Evolutionary conservation across 345 rosid species (phyloP), one percentile per base, ranked within the genome.

Genomic region (Camelina hispida): DNA sequence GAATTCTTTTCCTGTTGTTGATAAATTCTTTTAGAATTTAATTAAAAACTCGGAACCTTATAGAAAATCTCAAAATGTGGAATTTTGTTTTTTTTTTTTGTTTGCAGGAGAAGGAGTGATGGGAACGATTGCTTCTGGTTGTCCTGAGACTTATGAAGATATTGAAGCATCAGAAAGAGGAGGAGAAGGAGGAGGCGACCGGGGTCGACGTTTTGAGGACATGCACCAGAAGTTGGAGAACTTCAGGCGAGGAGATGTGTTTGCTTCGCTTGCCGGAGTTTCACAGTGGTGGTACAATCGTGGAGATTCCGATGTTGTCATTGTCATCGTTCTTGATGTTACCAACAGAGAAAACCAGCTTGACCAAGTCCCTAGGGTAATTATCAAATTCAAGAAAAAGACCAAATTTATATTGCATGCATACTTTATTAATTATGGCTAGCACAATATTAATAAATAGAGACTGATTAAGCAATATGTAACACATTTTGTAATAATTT

Each of bases 231-330:
- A 78, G 79, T 32, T 86, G 34, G 79, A 75, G 37, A 82, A 56
- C 43, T 80, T 87, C 86, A 81, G 84, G 9, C 74, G 59, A 37
- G 94, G 94, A 2, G 84, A 84, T 67, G 64, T 82, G 62, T 66
- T 85, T 50, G 85, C 84, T 66, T 55, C 66, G 16, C 87, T 82
- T 2, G 83, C 85, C 32, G 92, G 97, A 59, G 85, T 80, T 5
- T 80, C 92, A 46, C 83, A 85, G 20, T 90, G 89, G 91, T 69
- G 80, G 82, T 84, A 82, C 79, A 88, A 88, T 65, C 87, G 86
- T 6, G 93, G 87, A 42, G 71, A 77, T 25, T 69, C 81, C 9
- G 84, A 79, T 6, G 83, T 85, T 15, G 25, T 88, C 14, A 75
- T 80, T 4, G 80, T 90, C n/a, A 13, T 62, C 10, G 82, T 88